Percentiles rank a stretch among this genome's conserved stretches.
phyloP scores from a whole-genome alignment of 2,329 filamentous ascomycete species.

The Cladosporium sp. region DNA sequence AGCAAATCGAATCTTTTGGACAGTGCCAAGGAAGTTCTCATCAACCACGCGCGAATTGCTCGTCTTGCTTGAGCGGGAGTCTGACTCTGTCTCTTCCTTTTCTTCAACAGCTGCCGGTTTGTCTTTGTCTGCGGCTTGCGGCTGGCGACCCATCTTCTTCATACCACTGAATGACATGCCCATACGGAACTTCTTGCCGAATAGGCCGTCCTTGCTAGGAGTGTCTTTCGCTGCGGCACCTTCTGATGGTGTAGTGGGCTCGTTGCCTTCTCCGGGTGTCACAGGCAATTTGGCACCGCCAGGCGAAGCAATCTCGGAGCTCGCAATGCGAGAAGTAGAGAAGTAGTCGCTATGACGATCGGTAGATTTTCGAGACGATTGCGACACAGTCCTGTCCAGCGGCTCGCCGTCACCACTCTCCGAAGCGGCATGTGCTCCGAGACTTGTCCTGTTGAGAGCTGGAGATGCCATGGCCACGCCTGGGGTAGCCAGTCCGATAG shows the following conservation, averaged over 20 bases:
- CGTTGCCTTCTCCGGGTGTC: conserved; percentile 33
- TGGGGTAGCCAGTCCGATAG: conserved; percentile 62
- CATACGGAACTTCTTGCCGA: conserved; percentile 83
- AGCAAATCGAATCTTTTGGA: conserved; percentile 71
- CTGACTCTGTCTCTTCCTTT: conserved; percentile 60
- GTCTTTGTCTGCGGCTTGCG: conserved; percentile 59
- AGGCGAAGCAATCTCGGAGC: conserved; percentile 39
- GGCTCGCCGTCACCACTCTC: conserved; percentile 38
- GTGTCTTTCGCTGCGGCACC: conserved; percentile 54
- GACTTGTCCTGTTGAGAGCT: conserved; percentile 41
- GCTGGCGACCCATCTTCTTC: conserved; percentile 77
- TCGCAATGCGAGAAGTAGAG: conserved; percentile 57
- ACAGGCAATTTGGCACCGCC: conserved; percentile 29
- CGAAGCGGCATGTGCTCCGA: conserved; percentile 23
- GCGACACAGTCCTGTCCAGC: conserved; percentile 58
- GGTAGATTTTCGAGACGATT: conserved; percentile 55
- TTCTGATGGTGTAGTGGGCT: conserved; percentile 47
- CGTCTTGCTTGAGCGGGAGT: conserved; percentile 54
- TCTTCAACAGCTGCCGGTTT: conserved; percentile 76
- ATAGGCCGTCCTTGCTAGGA: conserved; percentile 55
- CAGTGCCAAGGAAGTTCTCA: conserved; percentile 69
- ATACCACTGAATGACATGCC: conserved; percentile 68
- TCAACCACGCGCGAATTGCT: conserved; percentile 72
- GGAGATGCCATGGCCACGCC: conserved; percentile 26
- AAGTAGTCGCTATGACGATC: conserved; percentile 75